These are phyloP conservation scores for Stromatinia cepivora DNA, from an alignment of 2,329 filamentous ascomycete species.

Conservation along the genomic window DNA sequence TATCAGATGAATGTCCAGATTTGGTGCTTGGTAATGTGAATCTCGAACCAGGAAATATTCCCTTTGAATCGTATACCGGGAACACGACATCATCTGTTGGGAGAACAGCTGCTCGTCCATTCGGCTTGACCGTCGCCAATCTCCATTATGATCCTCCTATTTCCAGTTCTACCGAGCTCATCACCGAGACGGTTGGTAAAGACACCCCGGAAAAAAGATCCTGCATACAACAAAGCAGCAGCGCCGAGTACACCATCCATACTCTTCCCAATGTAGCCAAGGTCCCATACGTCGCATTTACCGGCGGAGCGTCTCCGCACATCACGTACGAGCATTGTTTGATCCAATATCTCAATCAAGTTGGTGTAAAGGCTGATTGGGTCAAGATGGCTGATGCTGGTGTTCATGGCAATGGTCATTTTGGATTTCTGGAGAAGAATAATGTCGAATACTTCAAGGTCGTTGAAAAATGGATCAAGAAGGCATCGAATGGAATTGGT, in stretches of 20 bases:
- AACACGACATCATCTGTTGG: slow-evolving; percentile 30
- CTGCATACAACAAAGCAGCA: slow-evolving; percentile 27
- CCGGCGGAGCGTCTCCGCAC: slow-evolving; percentile 39
- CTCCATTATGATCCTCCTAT: slow-evolving; percentile 33
- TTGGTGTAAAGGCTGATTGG: slow-evolving; percentile 32
- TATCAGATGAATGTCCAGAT: slow-evolving; percentile 38
- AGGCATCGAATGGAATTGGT: neutral
- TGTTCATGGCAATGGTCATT: slow-evolving; percentile 32
- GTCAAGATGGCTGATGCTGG: slow-evolving; percentile 31
- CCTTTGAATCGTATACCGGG: slow-evolving; percentile 32
- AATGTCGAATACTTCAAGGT: slow-evolving; percentile 30
- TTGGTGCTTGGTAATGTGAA: slow-evolving; percentile 38
- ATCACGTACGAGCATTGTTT: slow-evolving; percentile 42
- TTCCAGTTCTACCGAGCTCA: slow-evolving; percentile 28
- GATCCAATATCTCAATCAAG: slow-evolving; percentile 33
- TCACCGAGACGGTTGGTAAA: slow-evolving; percentile 29
- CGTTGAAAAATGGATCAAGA: slow-evolving; percentile 30
- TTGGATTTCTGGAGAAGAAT: slow-evolving; percentile 34
- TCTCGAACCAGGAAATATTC: slow-evolving; percentile 37
- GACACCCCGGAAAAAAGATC: slow-evolving; percentile 32
- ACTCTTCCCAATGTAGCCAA: slow-evolving; percentile 34
- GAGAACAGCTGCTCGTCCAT: slow-evolving; percentile 28
- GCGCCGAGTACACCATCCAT: slow-evolving; percentile 12
- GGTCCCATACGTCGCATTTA: slow-evolving; percentile 40
- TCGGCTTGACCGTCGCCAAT: slow-evolving; percentile 31